phyloP scores from a whole-genome alignment of 2,329 filamentous ascomycete species.

The Furcasterigmium sp. region DNA sequence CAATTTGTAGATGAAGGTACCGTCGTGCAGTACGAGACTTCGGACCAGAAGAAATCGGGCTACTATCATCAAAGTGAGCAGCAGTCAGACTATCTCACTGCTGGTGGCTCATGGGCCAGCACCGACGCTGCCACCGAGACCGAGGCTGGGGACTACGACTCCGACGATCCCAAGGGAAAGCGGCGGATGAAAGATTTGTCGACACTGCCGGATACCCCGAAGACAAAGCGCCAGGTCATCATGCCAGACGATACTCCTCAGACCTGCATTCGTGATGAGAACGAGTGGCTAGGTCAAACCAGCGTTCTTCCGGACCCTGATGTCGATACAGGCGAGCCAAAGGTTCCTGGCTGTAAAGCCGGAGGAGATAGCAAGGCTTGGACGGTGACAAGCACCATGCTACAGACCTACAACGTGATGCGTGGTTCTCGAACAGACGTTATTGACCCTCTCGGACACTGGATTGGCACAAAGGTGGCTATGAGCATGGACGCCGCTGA shows the following conservation, averaged over 20 bases:
- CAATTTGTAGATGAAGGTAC: background rate
- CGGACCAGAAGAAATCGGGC: too few species aligned
- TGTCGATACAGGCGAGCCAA: slow-evolving; percentile 3
- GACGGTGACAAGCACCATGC: slow-evolving; percentile 17
- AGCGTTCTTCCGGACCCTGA: slow-evolving; percentile 9
- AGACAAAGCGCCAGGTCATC: too few species aligned
- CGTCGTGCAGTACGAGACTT: background rate
- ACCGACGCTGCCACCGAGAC: background rate
- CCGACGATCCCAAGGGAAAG: background rate
- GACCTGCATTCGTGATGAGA: background rate
- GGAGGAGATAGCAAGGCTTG: slow-evolving; percentile 11
- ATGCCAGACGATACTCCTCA: background rate
- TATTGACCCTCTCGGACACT: slow-evolving; percentile 19
- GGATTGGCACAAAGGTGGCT: slow-evolving; percentile 13
- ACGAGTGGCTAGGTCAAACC: slow-evolving; percentile 9
- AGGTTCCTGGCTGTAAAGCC: slow-evolving; percentile 9
- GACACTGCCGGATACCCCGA: too few species aligned
- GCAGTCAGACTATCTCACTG: too few species aligned
- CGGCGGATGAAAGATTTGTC: background rate
- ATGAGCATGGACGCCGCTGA: background rate
- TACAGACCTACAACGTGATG: slow-evolving; percentile 27
- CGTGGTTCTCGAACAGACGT: slow-evolving; percentile 18
- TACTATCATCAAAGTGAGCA: too few species aligned
- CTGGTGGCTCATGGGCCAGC: background rate
- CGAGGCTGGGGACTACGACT: background rate